phyloP scores from a whole-genome alignment of 768 basidiomycete species.

The Cantharellus anzutake region DNA sequence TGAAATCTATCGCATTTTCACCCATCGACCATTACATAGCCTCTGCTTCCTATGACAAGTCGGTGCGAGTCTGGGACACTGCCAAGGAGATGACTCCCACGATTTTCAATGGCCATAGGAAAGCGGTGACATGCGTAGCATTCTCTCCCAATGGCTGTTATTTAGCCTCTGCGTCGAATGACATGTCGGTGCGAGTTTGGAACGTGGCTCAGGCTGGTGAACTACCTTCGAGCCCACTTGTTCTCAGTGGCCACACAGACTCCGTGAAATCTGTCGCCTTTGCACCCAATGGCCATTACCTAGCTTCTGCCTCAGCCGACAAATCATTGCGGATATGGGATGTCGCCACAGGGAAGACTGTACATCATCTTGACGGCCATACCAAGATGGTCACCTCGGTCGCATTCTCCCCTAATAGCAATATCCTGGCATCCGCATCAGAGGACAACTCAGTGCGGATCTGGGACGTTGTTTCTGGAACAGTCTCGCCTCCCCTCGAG shows the following conservation, averaged over 20 bases:
- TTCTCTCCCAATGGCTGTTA: slow-evolving; percentile 3
- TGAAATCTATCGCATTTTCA: no score
- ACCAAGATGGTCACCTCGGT: no score
- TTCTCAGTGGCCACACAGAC: background rate
- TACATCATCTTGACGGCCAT: background rate
- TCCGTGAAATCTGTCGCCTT: slow-evolving; percentile 4
- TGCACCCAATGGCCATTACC: slow-evolving; percentile 2
- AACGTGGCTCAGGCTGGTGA: background rate
- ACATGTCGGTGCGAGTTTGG: slow-evolving; percentile 3
- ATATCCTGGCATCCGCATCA: no score
- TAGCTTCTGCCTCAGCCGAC: slow-evolving; percentile 6
- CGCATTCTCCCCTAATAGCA: no score
- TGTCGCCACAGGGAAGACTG: background rate
- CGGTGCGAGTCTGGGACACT: no score
- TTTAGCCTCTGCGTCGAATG: slow-evolving; percentile 2
- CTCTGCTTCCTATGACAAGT: no score
- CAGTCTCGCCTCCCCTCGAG: no score
- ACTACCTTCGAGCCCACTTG: no score
- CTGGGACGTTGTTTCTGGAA: no score
- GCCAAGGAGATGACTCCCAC: no score
- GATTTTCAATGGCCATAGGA: background rate
- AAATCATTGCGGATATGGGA: slow-evolving; percentile 5
- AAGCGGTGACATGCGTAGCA: slow-evolving; percentile 3
- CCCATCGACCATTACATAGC: no score
- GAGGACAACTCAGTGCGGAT: no score